These are phyloP conservation scores for Pichia exigua DNA, from an alignment of 805 yeast species.

Conservation along the genomic window DNA sequence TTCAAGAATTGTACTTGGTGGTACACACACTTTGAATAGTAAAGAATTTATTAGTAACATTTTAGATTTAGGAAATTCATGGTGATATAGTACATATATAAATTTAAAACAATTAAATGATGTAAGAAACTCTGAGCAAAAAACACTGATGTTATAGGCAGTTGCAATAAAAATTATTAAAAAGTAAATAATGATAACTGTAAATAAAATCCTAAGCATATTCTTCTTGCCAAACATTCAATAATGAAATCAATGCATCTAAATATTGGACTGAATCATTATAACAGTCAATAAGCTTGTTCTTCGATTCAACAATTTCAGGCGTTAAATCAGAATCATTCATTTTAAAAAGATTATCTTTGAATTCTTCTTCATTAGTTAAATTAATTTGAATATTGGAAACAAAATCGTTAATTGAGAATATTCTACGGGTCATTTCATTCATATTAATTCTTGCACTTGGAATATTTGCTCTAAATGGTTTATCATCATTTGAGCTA, in stretches of 20 bases:
- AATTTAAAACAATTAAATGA: neutral
- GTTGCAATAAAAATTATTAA: neutral
- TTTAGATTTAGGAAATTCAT: conserved; percentile 15
- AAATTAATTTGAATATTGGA: conserved; percentile 82
- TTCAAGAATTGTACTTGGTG: conserved; percentile 72
- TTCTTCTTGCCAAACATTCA: conserved; percentile 67
- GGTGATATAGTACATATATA: conserved; percentile 8
- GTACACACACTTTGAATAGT: conserved; percentile 53
- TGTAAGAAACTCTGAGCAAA: neutral
- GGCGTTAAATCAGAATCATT: conserved; percentile 23
- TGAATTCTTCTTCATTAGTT: conserved; percentile 61
- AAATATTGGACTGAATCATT: conserved; percentile 55
- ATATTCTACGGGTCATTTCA: conserved; percentile 83
- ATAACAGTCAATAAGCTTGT: conserved; percentile 40
- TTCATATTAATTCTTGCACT: conserved; percentile 63
- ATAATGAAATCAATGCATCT: conserved; percentile 65
- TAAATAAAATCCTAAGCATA: conserved; percentile 35
- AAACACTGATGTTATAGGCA: neutral
- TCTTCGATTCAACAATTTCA: conserved; percentile 29
- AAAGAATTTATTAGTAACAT: conserved; percentile 29
- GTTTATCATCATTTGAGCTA: conserved; percentile 48
- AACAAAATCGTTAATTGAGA: conserved; percentile 86
- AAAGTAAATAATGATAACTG: neutral
- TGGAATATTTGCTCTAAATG: conserved; percentile 79
- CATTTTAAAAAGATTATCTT: conserved; percentile 26